A percentile compares a stretch with the other conserved stretches of the same genome.
Conservation (phyloP, 1,284 basidiomycete genomes). For the Dichomitus squalens region DNA sequence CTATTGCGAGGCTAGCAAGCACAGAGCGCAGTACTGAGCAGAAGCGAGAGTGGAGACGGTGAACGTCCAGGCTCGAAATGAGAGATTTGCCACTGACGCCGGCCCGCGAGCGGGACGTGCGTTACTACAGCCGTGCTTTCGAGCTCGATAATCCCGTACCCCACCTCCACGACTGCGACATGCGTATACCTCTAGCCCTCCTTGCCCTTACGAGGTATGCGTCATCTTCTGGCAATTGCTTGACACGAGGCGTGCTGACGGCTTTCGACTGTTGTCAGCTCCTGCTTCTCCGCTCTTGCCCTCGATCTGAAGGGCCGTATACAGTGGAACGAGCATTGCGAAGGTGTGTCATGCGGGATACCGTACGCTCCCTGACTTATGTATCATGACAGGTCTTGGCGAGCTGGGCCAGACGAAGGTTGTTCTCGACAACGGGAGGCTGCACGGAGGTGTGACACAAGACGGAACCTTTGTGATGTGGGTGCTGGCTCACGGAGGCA, state of each 20-base stretch:
- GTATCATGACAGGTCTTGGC: conserved; percentile 26
- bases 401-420: conserved; percentile 63
- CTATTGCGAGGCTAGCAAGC: not conserved
- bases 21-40: not conserved
- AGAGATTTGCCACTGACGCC: conserved; percentile 13
- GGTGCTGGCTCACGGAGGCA: conserved; percentile 19
- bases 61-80: not conserved
- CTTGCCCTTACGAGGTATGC: conserved; percentile 29
- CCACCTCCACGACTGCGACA: conserved; percentile 21
- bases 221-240: not conserved
- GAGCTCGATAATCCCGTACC: not conserved
- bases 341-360: conserved; percentile 42
- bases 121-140: not conserved
- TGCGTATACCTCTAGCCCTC: conserved; percentile 28
- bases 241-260: not conserved
- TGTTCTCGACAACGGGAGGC: conserved; percentile 58
- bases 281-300: conserved; percentile 36
- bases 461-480: conserved; percentile 71
- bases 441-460: conserved; percentile 52
- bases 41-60: not conserved
- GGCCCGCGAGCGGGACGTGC: not conserved
- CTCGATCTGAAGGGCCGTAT: conserved; percentile 61
- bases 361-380: not conserved
- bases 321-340: conserved; percentile 67
- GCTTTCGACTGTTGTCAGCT: conserved; percentile 24